Evolutionary conservation across 2,329 filamentous ascomycete species (phyloP), one percentile per base, ranked within the genome.

Genomic region (Colletotrichum endophyticum): DNA sequence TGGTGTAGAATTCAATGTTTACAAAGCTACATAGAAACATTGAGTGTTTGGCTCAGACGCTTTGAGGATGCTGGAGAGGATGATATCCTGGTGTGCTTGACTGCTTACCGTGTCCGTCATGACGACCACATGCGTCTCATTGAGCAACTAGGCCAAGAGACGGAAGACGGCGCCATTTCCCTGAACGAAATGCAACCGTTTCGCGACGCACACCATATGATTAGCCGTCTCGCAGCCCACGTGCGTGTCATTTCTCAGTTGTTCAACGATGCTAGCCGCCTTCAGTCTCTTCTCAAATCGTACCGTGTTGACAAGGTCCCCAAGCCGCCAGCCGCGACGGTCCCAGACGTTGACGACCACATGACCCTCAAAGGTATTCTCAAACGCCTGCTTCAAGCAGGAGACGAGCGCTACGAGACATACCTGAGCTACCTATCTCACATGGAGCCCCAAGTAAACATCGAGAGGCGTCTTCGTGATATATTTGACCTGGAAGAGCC

Each of bases 191-290:
- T 56, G 1, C 39, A 66, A n/a, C 28, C 56, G 0, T 87, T 87
- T 72, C 72, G 77, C 6, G 56, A 64, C 5, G 81, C 85, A 7
- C 80, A 81, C 6, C 89, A 90, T 78, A 82, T 83, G 39, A 79
- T 91, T 9, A 88, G 89, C 4, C 83, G 88, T 1, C 79, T 91
- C 3, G 85, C 85, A n/a, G 80, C 86, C 27, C 86, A 86, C 68
- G 79, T 87, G 3, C 83, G 87, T 12, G 84, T 85, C 2, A 80
- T 84, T 1, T 81, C 82, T 6, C 77, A 84, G 11, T 81, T 91
- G 1, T 66, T 89, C 2, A 77, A 82, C 8, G 83, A 85, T 67
- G 79, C 82, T 3, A 64, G 63, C 5, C 73, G 76, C 1, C 79
- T 89, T 1, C 79, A 82, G 25, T 72, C 78, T 11, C 84, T 79